phyloP scores from a whole-genome alignment of 345 rosid genomes.

The Arabis alpina region DNA sequence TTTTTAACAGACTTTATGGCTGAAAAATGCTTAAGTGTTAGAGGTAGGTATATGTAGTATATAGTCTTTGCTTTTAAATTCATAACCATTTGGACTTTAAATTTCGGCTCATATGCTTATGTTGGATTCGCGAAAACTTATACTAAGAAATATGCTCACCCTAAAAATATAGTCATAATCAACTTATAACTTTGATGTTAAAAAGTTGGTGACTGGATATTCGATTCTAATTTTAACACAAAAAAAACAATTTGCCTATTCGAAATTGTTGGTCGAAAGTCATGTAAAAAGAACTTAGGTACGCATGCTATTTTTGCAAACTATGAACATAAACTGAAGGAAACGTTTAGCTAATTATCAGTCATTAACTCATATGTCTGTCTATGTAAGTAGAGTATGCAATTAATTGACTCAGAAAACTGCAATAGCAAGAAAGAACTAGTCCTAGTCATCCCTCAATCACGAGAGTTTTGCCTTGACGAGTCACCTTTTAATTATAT shows the following conservation, averaged over 20 bases:
- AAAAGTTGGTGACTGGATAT: no score
- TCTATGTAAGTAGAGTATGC: slow-evolving; percentile 10
- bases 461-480: slow-evolving; percentile 34
- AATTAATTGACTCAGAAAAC: not conserved
- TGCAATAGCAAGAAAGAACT: slow-evolving; percentile 22
- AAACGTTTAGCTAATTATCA: not conserved
- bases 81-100: no score
- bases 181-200: no score
- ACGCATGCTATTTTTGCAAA: slow-evolving; percentile 17
- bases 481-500: slow-evolving; percentile 13
- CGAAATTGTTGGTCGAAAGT: not conserved
- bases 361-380: not conserved
- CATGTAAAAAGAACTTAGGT: not conserved
- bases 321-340: not conserved
- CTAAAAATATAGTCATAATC: no score
- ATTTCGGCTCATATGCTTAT: no score
- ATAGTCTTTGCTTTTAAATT: not conserved
- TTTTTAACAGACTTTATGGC: not conserved
- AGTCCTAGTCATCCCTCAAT: slow-evolving; percentile 35
- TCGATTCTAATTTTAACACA: no score
- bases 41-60: not conserved
- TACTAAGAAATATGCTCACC: no score
- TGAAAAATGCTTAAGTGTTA: not conserved
- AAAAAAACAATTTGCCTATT: not conserved
- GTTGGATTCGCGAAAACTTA: no score